Percentiles rank a stretch among this genome's conserved stretches.
Evolutionary conservation across 257 asterid species (phyloP).

Genomic region (Solanum chaucha): DNA sequence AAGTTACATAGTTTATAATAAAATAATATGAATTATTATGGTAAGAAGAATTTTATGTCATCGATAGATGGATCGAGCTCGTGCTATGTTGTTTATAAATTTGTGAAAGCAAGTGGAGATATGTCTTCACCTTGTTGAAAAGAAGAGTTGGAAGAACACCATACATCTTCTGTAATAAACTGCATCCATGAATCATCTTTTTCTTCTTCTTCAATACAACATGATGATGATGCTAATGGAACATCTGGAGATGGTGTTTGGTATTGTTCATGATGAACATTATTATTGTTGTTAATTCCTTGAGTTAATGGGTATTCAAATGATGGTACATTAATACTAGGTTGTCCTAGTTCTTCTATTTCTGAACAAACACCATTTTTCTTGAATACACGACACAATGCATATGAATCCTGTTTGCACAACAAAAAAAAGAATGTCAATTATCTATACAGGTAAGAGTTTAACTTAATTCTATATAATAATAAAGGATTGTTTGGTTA

Average conservation of each 20-base stretch:
- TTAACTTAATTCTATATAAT: neutral
- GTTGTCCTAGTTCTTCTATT: slow-evolving; percentile 69
- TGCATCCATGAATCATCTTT: slow-evolving; percentile 97
- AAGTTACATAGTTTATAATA: slow-evolving; percentile 9
- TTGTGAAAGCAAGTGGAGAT: slow-evolving; percentile 47
- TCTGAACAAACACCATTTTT: slow-evolving; percentile 80
- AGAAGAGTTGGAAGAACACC: slow-evolving; percentile 58
- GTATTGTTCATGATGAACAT: slow-evolving; percentile 17
- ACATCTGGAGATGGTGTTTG: slow-evolving; percentile 72
- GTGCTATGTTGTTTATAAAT: slow-evolving; percentile 17
- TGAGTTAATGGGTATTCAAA: slow-evolving; percentile 43
- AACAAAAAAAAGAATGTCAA: neutral
- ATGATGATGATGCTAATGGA: slow-evolving; percentile 54
- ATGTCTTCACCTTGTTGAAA: slow-evolving; percentile 48
- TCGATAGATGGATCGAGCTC: neutral
- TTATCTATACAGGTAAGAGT: neutral
- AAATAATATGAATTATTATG: neutral
- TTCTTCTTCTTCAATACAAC: slow-evolving; percentile 53
- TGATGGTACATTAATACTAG: slow-evolving; percentile 35
- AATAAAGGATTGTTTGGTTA: neutral
- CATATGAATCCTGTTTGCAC: slow-evolving; percentile 69
- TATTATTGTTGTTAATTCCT: neutral
- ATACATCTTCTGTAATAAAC: slow-evolving; percentile 80
- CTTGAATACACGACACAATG: slow-evolving; percentile 92
- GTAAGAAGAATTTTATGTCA: neutral